Percentiles rank a stretch among this genome's conserved stretches.
Evolutionary conservation across 495 filamentous ascomycete genomes (phyloP).

Genomic region (Aspergillus taichungensis): DNA sequence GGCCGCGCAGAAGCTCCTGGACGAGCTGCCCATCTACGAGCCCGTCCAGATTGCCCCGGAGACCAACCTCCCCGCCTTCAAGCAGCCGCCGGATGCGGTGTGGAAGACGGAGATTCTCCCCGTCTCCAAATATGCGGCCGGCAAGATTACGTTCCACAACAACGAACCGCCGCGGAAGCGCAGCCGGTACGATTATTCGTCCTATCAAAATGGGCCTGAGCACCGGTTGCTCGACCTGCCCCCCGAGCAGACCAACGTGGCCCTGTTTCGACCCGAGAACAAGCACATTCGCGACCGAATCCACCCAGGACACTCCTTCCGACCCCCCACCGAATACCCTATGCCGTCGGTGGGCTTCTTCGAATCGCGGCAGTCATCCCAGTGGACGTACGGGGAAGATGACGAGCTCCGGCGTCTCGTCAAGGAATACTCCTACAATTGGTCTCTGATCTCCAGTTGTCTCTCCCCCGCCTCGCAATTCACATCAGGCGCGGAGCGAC

Average conservation of each 20-base stretch:
- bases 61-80: conserved; percentile 43
- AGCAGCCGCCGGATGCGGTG: conserved; percentile 53
- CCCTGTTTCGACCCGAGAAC: conserved; percentile 83
- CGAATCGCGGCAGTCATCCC: conserved; percentile 72
- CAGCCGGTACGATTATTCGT: conserved; percentile 68
- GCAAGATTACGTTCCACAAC: conserved; percentile 63
- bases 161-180: conserved; percentile 64
- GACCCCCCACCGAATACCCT: conserved; percentile 78
- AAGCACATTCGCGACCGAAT: conserved; percentile 83
- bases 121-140: conserved; percentile 73
- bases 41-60: conserved; percentile 52
- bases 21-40: conserved; percentile 72
- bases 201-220: conserved; percentile 55
- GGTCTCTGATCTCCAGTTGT: conserved; percentile 81
- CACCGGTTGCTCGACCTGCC: conserved; percentile 41
- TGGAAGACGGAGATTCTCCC: conserved; percentile 76
- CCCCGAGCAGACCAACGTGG: conserved; percentile 69
- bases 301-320: conserved; percentile 85
- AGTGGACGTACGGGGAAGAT: conserved; percentile 86
- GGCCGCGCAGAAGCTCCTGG: conserved; percentile 70
- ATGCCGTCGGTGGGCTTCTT: conserved; percentile 89
- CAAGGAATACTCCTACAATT: conserved; percentile 91
- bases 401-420: conserved; percentile 78
- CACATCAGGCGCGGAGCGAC: conserved; percentile 74
- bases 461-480: conserved; percentile 65